Base-by-base conservation (phyloP, 257 asterid species). In the Solanum sejunctum region DNA sequence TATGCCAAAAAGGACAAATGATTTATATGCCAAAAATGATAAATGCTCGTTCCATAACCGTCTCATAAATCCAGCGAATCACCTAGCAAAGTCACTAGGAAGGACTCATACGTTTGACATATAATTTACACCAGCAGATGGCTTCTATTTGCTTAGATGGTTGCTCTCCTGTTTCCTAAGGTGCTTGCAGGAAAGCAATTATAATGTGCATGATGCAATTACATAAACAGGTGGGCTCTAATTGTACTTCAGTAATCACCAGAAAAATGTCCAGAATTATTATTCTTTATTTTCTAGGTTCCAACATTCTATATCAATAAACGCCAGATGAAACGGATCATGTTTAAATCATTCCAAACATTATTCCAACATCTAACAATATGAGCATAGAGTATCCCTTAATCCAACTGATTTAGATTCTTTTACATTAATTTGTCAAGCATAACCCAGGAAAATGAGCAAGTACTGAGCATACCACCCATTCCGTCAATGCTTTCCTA, bases 381-480 rank as follows among this genome's bases (percentile, higher is more conserved):
- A 26, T 51, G 82, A 51, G 61, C 45, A 51, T 77, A 41, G 23
- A 21, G 81, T 7, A 75, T 67, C 81, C 18, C 17, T 18, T 49
- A 47, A 47, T 17, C 81, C 12, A 16, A 75, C 20, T 73, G 58
- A 73, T 49, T 23, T 75, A 75, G 21, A 75, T 75, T 73, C 61
- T 75, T 75, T 49, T 49, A 75, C 61, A 75, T 77, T 21, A 77
- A 20, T 23, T 49, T 77, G 6, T 13, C 45, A 51, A 26, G 82
- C 82, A 77, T 77, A 51, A 77, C 23, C 61, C 63, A 23, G 58
- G 41, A 77, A 77, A 51, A 23, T 1, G 82, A 77, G 39, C 16
- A 77, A 77, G 45, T 77, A 23, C 45, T 13, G 61, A 47, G 58
- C 92, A 20, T 91, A 94, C 98, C 97, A 93, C 92, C 97, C 98